Evolutionary conservation across 2,329 filamentous ascomycete species (phyloP), one percentile per base, ranked within the genome.

Genomic region (Phialophora expanda): DNA sequence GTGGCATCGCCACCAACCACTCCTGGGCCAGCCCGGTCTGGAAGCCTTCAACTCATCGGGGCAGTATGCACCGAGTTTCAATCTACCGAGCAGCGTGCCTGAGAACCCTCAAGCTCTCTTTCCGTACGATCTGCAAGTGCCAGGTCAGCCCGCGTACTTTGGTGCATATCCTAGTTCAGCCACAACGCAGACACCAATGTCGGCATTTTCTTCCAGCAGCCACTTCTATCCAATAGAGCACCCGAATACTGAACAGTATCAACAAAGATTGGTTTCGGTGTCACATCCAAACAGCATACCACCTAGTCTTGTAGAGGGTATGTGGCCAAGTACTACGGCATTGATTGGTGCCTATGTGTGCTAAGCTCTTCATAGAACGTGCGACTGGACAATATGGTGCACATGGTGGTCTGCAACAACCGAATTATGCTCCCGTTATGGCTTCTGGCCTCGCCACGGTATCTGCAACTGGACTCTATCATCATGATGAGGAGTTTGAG

Each of bases 401-500:
- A 22, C 60, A 68, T 51, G 63, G 56, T 46, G 61, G 57, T 34
- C 20, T 64, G 5, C 63, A 65, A 32, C 54, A 50, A 17, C 62
- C 58, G 12, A 22, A 24, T 20, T 44, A 34, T 24, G 20, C 41
- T 46, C 46, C 22, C 26, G 28, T 34, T 9, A 55, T 61, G 28
- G 34, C 58, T 32, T 50, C 50, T 48, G 55, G 66, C 14, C 44
- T 63, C 38, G 26, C 58, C 22, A 44, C 61, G 20, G 56, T 55
- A 11, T 24, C 53, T 6, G 12, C 34, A 4, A 28, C 41, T 28
- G 44, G 51, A 24, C 4, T 14, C 5, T 30, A 41, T 14, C 24
- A 20, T 17, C 14, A 32, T 48, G 58, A 54, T 66, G 80, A 81
- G 64, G 81, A 83, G 61, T 83, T 84, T 70, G 80, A 84, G 57